Evolutionary conservation across 2,329 filamentous ascomycete species (phyloP).

Genomic region (Rutstroemia sp.): DNA sequence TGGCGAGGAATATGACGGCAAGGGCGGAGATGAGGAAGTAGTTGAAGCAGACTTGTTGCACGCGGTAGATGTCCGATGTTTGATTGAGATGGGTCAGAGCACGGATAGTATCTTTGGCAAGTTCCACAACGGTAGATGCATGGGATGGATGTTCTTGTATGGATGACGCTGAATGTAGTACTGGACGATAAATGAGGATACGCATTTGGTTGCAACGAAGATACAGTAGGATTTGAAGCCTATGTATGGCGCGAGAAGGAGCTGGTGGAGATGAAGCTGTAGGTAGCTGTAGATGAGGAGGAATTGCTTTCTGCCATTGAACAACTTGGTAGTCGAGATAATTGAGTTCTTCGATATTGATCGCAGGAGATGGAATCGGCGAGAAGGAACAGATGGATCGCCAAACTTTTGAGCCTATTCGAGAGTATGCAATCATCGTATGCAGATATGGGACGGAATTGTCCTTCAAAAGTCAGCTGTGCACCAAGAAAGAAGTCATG

Average conservation of each 20-base stretch:
- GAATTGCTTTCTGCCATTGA: constrained; percentile 74
- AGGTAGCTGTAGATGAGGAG: constrained; percentile 52
- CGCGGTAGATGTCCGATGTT: constrained; percentile 63
- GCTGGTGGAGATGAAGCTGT: constrained; percentile 35
- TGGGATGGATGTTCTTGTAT: constrained; percentile 70
- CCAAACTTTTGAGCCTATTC: constrained; percentile 82
- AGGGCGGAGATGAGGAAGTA: constrained; percentile 50
- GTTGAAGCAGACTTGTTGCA: constrained; percentile 70
- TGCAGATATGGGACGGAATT: constrained; percentile 56
- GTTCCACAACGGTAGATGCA: constrained; percentile 66
- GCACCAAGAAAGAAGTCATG: constrained; percentile 15
- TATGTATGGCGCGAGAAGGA: constrained; percentile 44
- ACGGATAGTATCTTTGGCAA: constrained; percentile 70
- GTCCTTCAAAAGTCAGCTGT: constrained; percentile 18
- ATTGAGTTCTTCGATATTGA: constrained; percentile 63
- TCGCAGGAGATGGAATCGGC: constrained; percentile 9
- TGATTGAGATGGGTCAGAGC: constrained; percentile 65
- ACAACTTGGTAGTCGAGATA: constrained; percentile 77
- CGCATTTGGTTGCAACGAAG: constrained; percentile 85
- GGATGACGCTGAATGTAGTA: constrained; percentile 75
- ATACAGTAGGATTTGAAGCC: constrained; percentile 77
- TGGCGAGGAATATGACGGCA: constrained; percentile 60
- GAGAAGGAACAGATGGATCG: constrained; percentile 48
- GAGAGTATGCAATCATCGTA: constrained; percentile 79
- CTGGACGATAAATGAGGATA: constrained; percentile 79